phyloP scores from a whole-genome alignment of 1,139 yeast species.

The Candida pseudoviswanathii region DNA sequence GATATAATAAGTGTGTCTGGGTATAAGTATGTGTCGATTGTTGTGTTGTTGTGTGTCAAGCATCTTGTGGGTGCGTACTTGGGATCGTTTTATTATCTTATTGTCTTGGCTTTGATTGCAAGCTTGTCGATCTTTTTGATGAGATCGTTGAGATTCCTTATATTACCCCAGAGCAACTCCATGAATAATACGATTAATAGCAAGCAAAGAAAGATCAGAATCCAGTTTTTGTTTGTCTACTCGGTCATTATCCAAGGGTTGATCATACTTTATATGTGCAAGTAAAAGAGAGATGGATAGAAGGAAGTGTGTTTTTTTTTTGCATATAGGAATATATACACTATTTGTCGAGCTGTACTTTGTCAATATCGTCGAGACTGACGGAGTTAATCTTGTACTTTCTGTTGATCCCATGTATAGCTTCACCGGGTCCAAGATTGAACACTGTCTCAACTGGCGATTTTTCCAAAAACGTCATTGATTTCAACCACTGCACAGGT shows the following conservation, averaged over 20 bases:
- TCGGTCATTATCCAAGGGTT: constrained; percentile 78
- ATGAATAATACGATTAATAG: constrained; percentile 52
- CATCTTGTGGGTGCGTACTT: constrained; percentile 32
- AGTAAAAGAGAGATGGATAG: constrained; percentile 16
- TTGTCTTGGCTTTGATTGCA: constrained; percentile 47
- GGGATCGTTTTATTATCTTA: constrained; percentile 40
- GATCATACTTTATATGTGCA: constrained; percentile 41
- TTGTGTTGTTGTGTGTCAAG: constrained; percentile 55
- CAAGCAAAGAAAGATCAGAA: constrained; percentile 77
- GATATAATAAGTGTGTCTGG: constrained; percentile 92
- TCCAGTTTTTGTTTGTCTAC: constrained; percentile 83
- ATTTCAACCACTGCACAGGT: constrained; percentile 48
- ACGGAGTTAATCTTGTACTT: constrained; percentile 17
- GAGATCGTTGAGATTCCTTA: constrained; percentile 80
- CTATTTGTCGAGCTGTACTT: background rate
- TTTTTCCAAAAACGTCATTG: constrained; percentile 26
- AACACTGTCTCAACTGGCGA: constrained; percentile 25
- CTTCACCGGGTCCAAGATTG: constrained; percentile 43
- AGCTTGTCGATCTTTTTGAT: constrained; percentile 69
- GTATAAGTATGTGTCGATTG: constrained; percentile 86
- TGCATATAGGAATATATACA: background rate
- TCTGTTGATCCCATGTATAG: constrained; percentile 28
- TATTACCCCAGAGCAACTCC: constrained; percentile 44
- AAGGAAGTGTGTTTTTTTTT: background rate
- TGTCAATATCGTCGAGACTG: constrained; percentile 9